Evolutionary conservation across 1,139 yeast genomes (phyloP), one percentile per base, ranked within the genome.

Genomic region (Pichia sp.): DNA sequence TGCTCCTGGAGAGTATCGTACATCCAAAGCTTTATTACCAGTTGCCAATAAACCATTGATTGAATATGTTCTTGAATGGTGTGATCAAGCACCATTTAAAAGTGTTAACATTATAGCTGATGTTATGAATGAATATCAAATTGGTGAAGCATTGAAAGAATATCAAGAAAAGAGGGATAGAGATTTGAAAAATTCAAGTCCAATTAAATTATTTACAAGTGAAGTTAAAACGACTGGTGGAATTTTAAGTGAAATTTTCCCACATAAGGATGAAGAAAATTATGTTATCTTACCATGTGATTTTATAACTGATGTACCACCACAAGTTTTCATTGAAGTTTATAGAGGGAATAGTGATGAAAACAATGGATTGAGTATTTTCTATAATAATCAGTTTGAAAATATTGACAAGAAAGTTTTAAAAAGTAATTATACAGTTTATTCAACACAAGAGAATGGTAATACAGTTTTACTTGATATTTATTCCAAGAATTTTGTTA

Each of bases 41-140:
- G 71, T 93, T 34, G 97, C 93, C 14, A 89, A 89, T 60, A 72
- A 74, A 53, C 95, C 96, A n/a, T 79, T 91, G 84, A 67, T 93
- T 36, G 81, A 81, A 52, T 84, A 86, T 56, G 94, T 84, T 3
- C 68, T 93, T 35, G 89, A 84, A 51, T 93, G 97, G 97, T 88
- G 97, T 68, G 86, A 81, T 54, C 71, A 72, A 56, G 97, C 95
- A 2, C 81, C 82, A 46, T 84, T 85, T 58, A 73, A 76, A 31
- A 74, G 72, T 4, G 71, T 81, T 15, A 69, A 82, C 32, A 68
- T 77, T 14, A 73, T 71, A 5, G 72, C 78, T 41, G 72, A 70
- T 41, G 49, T 58, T 9, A 56, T 58, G 15, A 62, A 60, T 14
- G 42, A 48, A 30, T 41, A 49, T 5, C 51, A 44, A 11, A 59